Conservation (phyloP, 345 rosid genomes). For the Raphanus sativus region DNA sequence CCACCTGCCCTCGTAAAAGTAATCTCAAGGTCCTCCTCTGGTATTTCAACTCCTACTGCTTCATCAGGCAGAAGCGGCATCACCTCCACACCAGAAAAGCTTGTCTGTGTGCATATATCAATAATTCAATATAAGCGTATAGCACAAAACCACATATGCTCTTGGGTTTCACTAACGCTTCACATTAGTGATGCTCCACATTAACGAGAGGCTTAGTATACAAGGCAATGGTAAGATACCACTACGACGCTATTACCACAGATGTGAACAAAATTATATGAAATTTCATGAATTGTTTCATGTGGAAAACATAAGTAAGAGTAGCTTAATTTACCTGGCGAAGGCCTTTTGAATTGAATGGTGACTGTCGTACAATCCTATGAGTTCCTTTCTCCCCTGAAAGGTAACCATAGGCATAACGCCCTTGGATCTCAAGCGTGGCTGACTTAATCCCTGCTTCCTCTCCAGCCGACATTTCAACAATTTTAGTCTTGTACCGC, state of each 20-base stretch:
- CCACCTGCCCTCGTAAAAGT: conserved; percentile 94
- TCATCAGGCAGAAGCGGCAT: conserved; percentile 96
- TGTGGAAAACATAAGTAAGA: background rate
- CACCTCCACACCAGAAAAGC: conserved; percentile 89
- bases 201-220: background rate
- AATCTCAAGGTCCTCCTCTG: conserved; percentile 88
- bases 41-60: conserved; percentile 63
- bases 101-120: conserved; percentile 53
- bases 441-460: conserved; percentile 98
- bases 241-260: background rate
- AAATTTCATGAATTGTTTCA: background rate
- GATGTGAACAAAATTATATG: background rate
- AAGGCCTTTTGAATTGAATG: conserved; percentile 94
- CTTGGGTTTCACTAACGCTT: background rate
- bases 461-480: conserved; percentile 87
- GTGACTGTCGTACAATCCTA: conserved; percentile 92
- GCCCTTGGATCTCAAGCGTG: conserved; percentile 81
- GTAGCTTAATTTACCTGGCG: conserved; percentile 64
- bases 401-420: conserved; percentile 86
- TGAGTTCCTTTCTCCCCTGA: conserved; percentile 98
- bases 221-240: background rate
- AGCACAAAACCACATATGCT: background rate
- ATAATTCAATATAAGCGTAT: conserved; percentile 5
- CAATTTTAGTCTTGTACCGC: conserved; percentile 71
- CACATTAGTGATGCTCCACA: background rate